These are phyloP conservation scores for Cocos nucifera DNA, from an alignment of 176 grass and related monocot genomes.

Conservation along the genomic window DNA sequence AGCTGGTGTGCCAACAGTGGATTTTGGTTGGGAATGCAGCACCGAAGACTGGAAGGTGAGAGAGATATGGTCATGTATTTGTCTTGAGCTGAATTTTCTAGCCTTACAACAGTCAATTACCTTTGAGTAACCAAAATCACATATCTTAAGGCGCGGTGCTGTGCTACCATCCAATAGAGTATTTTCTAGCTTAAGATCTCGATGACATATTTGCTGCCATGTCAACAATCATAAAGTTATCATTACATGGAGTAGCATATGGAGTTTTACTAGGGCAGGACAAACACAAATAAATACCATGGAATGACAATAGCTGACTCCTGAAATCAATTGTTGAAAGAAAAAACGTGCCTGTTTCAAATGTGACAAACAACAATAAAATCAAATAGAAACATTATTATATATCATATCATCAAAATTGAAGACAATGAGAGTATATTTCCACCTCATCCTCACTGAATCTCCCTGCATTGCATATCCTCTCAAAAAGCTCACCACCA, in stretches of 20 bases:
- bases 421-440: conserved; percentile 2
- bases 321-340: conserved; percentile 96
- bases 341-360: conserved; percentile 75
- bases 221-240: not conserved
- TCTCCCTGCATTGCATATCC: conserved; percentile 81
- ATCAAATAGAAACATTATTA: conserved; percentile 7
- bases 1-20: conserved; percentile 90
- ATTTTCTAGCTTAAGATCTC: conserved; percentile 96
- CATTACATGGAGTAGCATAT: too few relatives aligned
- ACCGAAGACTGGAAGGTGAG: conserved; percentile 56
- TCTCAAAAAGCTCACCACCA: conserved; percentile 87
- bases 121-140: conserved; percentile 99
- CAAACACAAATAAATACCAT: conserved; percentile 43
- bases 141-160: conserved; percentile 90
- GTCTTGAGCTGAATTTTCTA: too few relatives aligned
- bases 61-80: conserved; percentile 4
- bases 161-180: conserved; percentile 87
- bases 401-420: not conserved
- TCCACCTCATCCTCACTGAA: conserved; percentile 96
- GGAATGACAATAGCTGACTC: conserved; percentile 97
- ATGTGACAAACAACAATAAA: conserved; percentile 8
- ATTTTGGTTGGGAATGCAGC: conserved; percentile 93
- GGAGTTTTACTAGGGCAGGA: not conserved
- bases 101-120: conserved; percentile 21
- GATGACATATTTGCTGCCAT: conserved; percentile 87